Conservation (phyloP, 2,329 filamentous ascomycete species). For the Rachicladosporium sp. region DNA sequence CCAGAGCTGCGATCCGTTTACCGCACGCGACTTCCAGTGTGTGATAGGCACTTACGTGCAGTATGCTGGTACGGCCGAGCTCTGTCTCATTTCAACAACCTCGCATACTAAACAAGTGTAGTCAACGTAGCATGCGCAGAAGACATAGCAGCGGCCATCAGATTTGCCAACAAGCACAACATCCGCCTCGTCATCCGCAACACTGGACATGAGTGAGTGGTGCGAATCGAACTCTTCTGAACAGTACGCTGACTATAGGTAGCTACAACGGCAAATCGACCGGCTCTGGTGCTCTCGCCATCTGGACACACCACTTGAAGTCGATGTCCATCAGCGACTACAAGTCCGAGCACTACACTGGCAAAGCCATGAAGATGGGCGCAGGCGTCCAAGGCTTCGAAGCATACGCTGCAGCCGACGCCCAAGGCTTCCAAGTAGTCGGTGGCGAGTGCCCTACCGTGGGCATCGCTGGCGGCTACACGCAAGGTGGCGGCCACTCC, state of each 20-base stretch:
- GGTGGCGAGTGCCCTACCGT: slow-evolving; percentile 45
- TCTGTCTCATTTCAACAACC: neutral
- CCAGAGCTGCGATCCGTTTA: slow-evolving; percentile 32
- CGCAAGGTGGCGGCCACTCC: slow-evolving; percentile 48
- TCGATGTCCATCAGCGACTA: slow-evolving; percentile 34
- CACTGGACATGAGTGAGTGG: slow-evolving; percentile 28
- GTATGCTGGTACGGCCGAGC: slow-evolving; percentile 6
- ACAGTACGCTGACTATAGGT: slow-evolving; percentile 3
- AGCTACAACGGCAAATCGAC: slow-evolving; percentile 44
- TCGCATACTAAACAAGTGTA: slow-evolving; percentile 1
- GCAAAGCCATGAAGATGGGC: slow-evolving; percentile 41
- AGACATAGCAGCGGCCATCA: slow-evolving; percentile 15
- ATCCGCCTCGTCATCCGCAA: slow-evolving; percentile 38
- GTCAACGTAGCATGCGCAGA: slow-evolving; percentile 17
- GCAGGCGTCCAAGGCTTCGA: slow-evolving; percentile 42
- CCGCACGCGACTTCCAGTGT: slow-evolving; percentile 23
- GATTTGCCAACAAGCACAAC: slow-evolving; percentile 36
- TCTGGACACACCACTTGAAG: slow-evolving; percentile 48
- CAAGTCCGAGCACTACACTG: slow-evolving; percentile 32
- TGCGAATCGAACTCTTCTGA: neutral
- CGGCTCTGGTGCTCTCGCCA: slow-evolving; percentile 44
- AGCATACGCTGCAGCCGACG: slow-evolving; percentile 34
- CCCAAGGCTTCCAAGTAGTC: slow-evolving; percentile 38
- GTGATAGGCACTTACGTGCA: slow-evolving; percentile 32
- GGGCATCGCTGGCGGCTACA: slow-evolving; percentile 47